Conservation (phyloP, 345 rosid genomes). For the Aurinia saxatilis region DNA sequence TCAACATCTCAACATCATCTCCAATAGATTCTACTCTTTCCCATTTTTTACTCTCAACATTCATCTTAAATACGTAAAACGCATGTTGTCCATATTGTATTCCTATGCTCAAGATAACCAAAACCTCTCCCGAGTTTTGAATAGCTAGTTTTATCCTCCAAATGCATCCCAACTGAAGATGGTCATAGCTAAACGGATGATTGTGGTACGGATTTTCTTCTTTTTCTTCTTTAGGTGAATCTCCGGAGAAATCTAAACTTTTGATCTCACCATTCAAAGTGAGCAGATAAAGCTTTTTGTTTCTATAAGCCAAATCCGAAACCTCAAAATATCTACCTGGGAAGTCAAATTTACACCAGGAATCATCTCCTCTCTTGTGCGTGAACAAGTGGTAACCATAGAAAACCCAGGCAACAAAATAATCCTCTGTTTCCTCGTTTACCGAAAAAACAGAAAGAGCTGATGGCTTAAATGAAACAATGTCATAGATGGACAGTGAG, state of each 20-base stretch:
- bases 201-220: constrained; percentile 12
- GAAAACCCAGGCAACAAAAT: too few relatives aligned
- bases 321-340: too few relatives aligned
- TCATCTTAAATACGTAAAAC: neutral
- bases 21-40: neutral
- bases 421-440: too few relatives aligned
- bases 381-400: too few relatives aligned
- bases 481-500: too few relatives aligned
- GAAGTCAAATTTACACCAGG: neutral
- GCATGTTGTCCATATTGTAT: too few relatives aligned
- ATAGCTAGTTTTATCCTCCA: neutral
- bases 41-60: neutral
- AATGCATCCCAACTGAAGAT: neutral
- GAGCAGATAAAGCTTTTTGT: constrained; percentile 13
- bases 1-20: neutral
- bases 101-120: too few relatives aligned
- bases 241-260: constrained; percentile 3
- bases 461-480: too few relatives aligned
- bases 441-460: too few relatives aligned
- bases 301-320: constrained; percentile 3
- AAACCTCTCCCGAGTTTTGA: neutral
- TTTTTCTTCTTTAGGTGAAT: neutral
- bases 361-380: neutral
- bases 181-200: neutral
- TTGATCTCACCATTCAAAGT: constrained; percentile 5